These are phyloP conservation scores for Macrophomina phaseolina DNA, from an alignment of 2,329 filamentous ascomycete species.

Conservation along the genomic window DNA sequence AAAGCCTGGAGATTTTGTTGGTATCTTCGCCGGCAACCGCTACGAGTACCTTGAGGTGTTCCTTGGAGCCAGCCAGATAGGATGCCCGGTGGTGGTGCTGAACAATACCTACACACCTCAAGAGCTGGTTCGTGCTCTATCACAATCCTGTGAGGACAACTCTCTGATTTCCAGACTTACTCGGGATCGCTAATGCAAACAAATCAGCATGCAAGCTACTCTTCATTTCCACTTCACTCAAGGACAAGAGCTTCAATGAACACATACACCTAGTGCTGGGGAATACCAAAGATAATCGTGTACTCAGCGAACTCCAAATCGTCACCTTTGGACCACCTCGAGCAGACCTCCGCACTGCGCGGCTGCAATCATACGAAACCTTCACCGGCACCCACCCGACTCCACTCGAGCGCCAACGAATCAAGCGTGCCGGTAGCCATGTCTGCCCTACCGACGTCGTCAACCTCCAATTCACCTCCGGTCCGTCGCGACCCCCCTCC, in stretches of 20 bases:
- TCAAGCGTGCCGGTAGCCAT: too few species aligned
- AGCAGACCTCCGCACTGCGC: neutral
- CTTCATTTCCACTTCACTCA: neutral
- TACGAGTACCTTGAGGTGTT: neutral
- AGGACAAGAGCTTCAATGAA: neutral
- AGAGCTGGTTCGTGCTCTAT: neutral
- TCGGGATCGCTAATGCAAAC: neutral
- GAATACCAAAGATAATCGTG: neutral
- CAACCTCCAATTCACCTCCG: slow-evolving; percentile 96
- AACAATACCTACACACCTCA: slow-evolving; percentile 1
- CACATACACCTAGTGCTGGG: neutral
- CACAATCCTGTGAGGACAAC: neutral
- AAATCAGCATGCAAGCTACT: neutral
- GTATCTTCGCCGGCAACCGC: neutral
- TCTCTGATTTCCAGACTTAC: neutral
- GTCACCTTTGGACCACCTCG: neutral
- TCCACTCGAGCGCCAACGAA: too few species aligned
- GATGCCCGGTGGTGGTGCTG: neutral
- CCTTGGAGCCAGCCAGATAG: neutral
- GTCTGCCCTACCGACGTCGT: slow-evolving; percentile 65
- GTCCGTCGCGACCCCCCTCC: slow-evolving; percentile 68
- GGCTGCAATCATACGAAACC: neutral
- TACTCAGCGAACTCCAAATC: neutral
- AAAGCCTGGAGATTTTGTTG: neutral
- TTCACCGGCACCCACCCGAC: too few species aligned